Base-by-base conservation (phyloP, 495 filamentous ascomycete species). In the Xanthoparmelia taractica region DNA sequence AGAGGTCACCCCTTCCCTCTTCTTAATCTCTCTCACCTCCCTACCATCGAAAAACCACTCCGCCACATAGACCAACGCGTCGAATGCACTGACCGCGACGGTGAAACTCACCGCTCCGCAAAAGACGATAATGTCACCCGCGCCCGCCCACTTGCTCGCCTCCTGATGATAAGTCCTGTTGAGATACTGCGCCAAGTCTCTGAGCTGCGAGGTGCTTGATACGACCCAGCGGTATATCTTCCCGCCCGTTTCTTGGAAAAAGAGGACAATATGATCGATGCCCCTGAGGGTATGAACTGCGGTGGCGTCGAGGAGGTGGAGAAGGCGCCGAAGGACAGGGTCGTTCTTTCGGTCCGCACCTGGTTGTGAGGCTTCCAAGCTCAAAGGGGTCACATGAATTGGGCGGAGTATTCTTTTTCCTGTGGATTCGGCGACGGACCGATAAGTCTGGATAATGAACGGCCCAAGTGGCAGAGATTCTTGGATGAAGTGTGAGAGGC, bases 81-180 rank as follows among this genome's bases (percentile, higher is more conserved):
- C 56, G 56, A 58, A 58, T 20, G 56, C 56, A 34, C 56, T 20
- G 56, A 58, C 56, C 4, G 17, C 11, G 37, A 58, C 56, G 2
- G 56, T 58, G 25, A 58, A 58, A 8, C 25, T 20, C 8, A 58
- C 56, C 37, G 56, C 56, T 25, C 56, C 56, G 20, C 13, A 58
- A 58, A 58, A 36, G 29, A 58, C 56, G 37, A 58, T 8, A 20
- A 58, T 36, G 56, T 58, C 56, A 34, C 34, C 20, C 25, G 37
- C 25, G 27, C 56, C 56, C 13, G 2, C 27, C 56, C 56, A 58
- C 37, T 58, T 58, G 27, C 34, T 58, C 56, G 56, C 34, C 56
- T 58, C 56, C 56, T 36, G 31, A 40, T 58, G 18, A 58, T 58
- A 58, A 20, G 56, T 58, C 56, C 56, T 34, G 37, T 36, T 31